These are phyloP conservation scores for Aureobasidium uvarum DNA, from an alignment of 2,329 filamentous ascomycete species.

Conservation along the genomic window DNA sequence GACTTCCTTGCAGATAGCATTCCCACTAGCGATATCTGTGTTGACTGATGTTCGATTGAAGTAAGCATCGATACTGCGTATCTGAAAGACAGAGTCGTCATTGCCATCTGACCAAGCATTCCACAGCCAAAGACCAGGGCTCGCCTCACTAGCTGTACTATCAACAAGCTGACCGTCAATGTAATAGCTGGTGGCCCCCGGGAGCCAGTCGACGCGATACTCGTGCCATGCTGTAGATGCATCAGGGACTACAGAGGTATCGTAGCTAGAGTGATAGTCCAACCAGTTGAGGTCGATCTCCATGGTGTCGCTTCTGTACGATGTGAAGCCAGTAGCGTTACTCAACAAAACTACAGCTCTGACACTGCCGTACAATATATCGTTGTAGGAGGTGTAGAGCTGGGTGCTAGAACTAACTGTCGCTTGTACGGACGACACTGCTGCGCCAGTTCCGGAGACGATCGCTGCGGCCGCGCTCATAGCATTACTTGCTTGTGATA, in stretches of 20 bases:
- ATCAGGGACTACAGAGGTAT: constrained; percentile 59
- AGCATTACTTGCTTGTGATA: neutral
- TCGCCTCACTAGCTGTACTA: constrained; percentile 51
- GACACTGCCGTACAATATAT: constrained; percentile 70
- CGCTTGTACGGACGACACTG: neutral
- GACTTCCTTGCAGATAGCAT: constrained; percentile 1
- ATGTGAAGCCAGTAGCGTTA: constrained; percentile 74
- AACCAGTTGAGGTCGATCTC: constrained; percentile 51
- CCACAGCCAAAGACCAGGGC: constrained; percentile 65
- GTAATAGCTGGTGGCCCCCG: constrained; percentile 63
- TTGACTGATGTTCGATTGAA: constrained; percentile 23
- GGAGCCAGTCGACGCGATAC: constrained; percentile 74
- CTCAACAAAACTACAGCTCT: constrained; percentile 65
- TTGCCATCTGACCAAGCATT: constrained; percentile 68
- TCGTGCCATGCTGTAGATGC: constrained; percentile 72
- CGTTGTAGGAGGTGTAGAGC: constrained; percentile 58
- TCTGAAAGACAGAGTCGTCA: constrained; percentile 59
- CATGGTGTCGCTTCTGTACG: constrained; percentile 26
- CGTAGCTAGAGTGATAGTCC: constrained; percentile 58
- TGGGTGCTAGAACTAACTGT: constrained; percentile 49
- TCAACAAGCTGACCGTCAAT: constrained; percentile 63
- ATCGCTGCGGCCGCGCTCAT: neutral
- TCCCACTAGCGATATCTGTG: neutral
- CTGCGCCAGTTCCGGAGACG: constrained; percentile 1
- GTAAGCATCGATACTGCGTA: constrained; percentile 73